Percentiles rank a stretch among this genome's conserved stretches.
Evolutionary conservation across 495 filamentous ascomycete species (phyloP).

Genomic region (Xylaria grammica): DNA sequence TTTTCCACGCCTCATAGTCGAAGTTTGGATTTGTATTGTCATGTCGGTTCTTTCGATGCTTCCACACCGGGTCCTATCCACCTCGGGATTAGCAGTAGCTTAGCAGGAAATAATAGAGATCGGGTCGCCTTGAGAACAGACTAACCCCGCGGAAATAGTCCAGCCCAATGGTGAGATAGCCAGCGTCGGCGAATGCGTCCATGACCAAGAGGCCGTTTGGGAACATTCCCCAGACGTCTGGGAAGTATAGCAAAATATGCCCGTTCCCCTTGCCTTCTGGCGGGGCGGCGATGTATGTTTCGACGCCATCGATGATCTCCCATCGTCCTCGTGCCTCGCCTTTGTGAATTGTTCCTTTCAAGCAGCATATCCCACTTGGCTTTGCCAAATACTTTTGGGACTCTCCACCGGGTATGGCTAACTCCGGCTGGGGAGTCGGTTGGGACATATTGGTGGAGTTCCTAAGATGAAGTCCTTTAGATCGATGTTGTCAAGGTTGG

Average conservation of each 20-base stretch:
- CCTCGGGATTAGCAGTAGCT: neutral
- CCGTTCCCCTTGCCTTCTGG: conserved; percentile 38
- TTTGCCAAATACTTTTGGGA: conserved; percentile 37
- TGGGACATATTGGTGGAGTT: neutral
- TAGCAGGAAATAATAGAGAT: neutral
- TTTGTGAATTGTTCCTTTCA: conserved; percentile 40
- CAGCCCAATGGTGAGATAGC: conserved; percentile 43
- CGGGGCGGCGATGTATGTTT: conserved; percentile 45
- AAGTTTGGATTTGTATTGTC: conserved; percentile 45
- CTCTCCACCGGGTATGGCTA: neutral
- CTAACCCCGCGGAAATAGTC: conserved; percentile 50
- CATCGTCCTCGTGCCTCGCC: conserved; percentile 41
- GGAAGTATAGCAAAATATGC: conserved; percentile 47
- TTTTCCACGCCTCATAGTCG: conserved; percentile 47
- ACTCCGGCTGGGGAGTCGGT: neutral
- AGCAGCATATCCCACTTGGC: conserved; percentile 40
- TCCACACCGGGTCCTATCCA: conserved; percentile 45
- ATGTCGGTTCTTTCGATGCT: conserved; percentile 42
- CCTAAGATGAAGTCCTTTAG: neutral
- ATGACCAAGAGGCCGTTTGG: conserved; percentile 45
- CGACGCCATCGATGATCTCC: conserved; percentile 33
- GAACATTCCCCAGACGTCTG: conserved; percentile 48
- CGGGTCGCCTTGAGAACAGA: neutral
- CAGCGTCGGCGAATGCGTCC: conserved; percentile 50
- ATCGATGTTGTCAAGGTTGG: neutral